Conservation (phyloP, 192 early-diverging fungal genomes). For the Backusella liffmaniae region DNA sequence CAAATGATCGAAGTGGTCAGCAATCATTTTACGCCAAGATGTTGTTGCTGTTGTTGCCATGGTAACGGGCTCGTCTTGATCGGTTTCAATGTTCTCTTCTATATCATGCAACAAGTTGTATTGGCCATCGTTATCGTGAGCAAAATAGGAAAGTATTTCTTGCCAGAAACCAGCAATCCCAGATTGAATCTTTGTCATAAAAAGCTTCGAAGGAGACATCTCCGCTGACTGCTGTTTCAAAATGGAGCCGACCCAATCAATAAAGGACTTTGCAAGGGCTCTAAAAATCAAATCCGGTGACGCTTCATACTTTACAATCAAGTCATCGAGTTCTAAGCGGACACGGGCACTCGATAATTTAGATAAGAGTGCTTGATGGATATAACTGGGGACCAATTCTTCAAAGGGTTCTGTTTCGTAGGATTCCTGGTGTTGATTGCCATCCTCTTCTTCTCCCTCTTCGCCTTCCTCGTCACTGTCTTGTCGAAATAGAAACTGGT, state of each 20-base stretch:
- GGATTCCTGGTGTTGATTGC: constrained; percentile 1
- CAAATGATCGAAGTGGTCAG: constrained; percentile 38
- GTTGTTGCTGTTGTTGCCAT: neutral
- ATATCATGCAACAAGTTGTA: constrained; percentile 30
- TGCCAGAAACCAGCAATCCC: constrained; percentile 41
- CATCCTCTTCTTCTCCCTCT: constrained; percentile 37
- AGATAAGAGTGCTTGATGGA: constrained; percentile 39
- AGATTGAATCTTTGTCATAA: constrained; percentile 31
- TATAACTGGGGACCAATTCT: constrained; percentile 30
- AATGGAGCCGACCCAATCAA: constrained; percentile 28
- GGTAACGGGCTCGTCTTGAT: neutral
- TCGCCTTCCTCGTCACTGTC: constrained; percentile 22
- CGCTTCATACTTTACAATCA: constrained; percentile 43
- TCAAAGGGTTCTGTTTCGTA: constrained; percentile 30
- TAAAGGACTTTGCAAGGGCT: constrained; percentile 34
- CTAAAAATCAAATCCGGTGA: constrained; percentile 22
- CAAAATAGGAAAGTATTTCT: constrained; percentile 37
- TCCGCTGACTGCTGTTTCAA: neutral
- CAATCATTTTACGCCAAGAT: constrained; percentile 11
- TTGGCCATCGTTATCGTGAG: constrained; percentile 34
- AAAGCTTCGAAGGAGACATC: neutral
- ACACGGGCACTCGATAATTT: constrained; percentile 41
- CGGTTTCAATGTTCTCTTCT: constrained; percentile 5
- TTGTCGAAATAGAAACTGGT: neutral
- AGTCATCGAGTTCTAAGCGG: constrained; percentile 46